A percentile compares a stretch with the other conserved stretches of the same genome.
Conservation (phyloP, 768 basidiomycete genomes). For the Dioszegia aurantiaca region DNA sequence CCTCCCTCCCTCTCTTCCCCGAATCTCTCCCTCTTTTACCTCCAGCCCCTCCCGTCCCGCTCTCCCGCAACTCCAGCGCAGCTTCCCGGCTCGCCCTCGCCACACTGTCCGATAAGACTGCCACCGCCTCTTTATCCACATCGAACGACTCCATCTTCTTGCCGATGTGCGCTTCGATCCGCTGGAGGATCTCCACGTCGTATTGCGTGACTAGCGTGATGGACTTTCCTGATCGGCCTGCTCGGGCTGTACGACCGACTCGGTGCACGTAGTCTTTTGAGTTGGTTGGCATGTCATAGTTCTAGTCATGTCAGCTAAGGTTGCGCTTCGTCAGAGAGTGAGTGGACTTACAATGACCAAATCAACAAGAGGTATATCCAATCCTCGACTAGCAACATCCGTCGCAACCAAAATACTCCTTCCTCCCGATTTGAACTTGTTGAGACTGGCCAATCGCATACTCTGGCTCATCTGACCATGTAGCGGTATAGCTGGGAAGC, state of each 20-base stretch:
- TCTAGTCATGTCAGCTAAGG: constrained; percentile 52
- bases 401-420: constrained; percentile 89
- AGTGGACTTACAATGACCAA: constrained; percentile 64
- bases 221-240: constrained; percentile 93
- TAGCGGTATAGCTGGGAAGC: constrained; percentile 90
- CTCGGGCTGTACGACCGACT: constrained; percentile 94
- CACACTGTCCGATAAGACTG: constrained; percentile 80
- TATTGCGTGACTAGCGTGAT: constrained; percentile 98
- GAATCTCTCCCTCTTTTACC: constrained; percentile 58
- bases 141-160: constrained; percentile 85
- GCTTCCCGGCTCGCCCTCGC: constrained; percentile 74
- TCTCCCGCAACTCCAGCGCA: constrained; percentile 74
- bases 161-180: constrained; percentile 86
- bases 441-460: constrained; percentile 83
- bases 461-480: constrained; percentile 95
- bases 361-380: constrained; percentile 95
- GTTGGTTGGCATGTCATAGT: constrained; percentile 95
- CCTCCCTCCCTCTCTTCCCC: constrained; percentile 54
- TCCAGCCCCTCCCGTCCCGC: constrained; percentile 59
- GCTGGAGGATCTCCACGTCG: constrained; percentile 91
- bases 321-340: no score
- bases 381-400: constrained; percentile 89
- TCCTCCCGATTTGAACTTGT: constrained; percentile 94
- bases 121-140: constrained; percentile 82
- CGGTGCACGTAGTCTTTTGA: constrained; percentile 99